Evolutionary conservation across 148 eudicot species (phyloP), one percentile per base, ranked within the genome.

Genomic region (Cornus kousa): DNA sequence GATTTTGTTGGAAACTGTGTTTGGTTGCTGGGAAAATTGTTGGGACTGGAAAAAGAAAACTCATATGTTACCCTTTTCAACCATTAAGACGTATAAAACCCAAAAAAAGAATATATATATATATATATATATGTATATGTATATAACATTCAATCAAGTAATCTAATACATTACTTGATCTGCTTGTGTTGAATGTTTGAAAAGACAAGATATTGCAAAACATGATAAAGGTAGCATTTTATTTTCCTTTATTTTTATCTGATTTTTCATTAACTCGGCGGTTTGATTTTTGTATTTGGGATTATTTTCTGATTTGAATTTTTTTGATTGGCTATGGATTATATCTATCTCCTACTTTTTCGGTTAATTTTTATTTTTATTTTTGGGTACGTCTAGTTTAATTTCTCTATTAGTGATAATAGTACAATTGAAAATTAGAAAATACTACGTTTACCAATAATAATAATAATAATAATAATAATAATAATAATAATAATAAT

Each of bases 11-110:
- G 67, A 39, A 28, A 31, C 48, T 55, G 43, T 80, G 67, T 70
- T 70, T 60, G 37, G 75, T 71, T 77, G 11, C 73, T 32, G 66
- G 14, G 79, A 68, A 77, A 48, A 20, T 28, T 46, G 39, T 11
- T 19, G 66, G 9, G 23, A 62, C 22, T 62, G 66, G 32, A 68
- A 8, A 50, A 20, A 17, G 50, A 68, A 31, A 68, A 33, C 12
- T 17, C 46, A 10, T 16, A 17, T 46, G 31, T 64, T 65, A 4
- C 66, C 20, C 19, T 20, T 20, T 57, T 57, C 20, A 57, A 57
- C 64, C 64, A 13, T 17, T 57, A 13, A 12, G 20, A 57, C 5
- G 14, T 13, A 14, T 9, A 14, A 57, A 57, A 57, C 20, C 64
- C 17, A 13, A 14, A 57, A 57, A 57, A 3, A 57, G 62, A 57